phyloP scores from a whole-genome alignment of 441 rosid species.

The Gossypium lobatum region DNA sequence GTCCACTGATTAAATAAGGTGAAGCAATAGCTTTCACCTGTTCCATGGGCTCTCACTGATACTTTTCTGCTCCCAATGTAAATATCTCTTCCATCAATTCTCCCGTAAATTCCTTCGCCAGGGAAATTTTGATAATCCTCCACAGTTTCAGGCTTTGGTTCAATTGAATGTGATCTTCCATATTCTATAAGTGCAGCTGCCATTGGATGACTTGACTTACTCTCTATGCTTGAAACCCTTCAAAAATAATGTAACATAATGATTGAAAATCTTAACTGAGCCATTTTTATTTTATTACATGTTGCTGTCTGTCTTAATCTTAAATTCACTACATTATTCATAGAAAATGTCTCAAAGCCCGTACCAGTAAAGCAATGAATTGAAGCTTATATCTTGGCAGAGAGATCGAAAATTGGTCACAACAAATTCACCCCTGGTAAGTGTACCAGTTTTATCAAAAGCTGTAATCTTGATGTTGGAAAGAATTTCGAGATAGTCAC shows the following conservation, averaged over 20 bases:
- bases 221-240: slow-evolving; percentile 90
- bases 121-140: slow-evolving; percentile 65
- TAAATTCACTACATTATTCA: neutral
- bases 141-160: slow-evolving; percentile 68
- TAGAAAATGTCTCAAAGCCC: neutral
- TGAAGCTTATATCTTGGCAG: slow-evolving; percentile 26
- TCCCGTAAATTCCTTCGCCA: slow-evolving; percentile 83
- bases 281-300: too few species aligned
- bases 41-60: slow-evolving; percentile 46
- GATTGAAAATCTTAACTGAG: too few species aligned
- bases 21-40: slow-evolving; percentile 31
- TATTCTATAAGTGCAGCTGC: slow-evolving; percentile 65
- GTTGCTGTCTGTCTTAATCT: too few species aligned
- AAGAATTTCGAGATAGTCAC: slow-evolving; percentile 65
- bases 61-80: slow-evolving; percentile 72
- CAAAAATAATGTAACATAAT: slow-evolving; percentile 7
- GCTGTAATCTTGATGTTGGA: slow-evolving; percentile 64
- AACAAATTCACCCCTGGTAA: slow-evolving; percentile 78
- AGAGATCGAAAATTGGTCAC: slow-evolving; percentile 55
- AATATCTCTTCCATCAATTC: slow-evolving; percentile 53
- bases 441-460: slow-evolving; percentile 92
- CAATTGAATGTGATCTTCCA: slow-evolving; percentile 48
- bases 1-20: too few species aligned
- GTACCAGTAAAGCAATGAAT: slow-evolving; percentile 65
- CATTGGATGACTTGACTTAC: slow-evolving; percentile 93